Percentiles rank a stretch among this genome's conserved stretches.
phyloP scores from a whole-genome alignment of 495 filamentous ascomycete genomes.

The Bombardia bombarda region DNA sequence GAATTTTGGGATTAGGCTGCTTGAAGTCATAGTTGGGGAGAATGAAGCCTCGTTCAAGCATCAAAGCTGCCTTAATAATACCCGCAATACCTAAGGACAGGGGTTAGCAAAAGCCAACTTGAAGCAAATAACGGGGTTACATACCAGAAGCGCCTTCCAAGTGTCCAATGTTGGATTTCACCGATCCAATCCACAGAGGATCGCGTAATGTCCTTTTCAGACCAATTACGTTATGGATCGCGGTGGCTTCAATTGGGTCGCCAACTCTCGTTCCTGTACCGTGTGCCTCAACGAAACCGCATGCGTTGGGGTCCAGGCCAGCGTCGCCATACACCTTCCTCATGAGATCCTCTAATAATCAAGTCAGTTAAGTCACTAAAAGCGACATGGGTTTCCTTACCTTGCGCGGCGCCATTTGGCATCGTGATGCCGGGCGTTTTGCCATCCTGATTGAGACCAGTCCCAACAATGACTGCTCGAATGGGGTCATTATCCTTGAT shows the following conservation, averaged over 20 bases:
- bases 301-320: slow-evolving; percentile 30
- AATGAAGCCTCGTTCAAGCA: slow-evolving; percentile 46
- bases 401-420: slow-evolving; percentile 51
- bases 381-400: slow-evolving; percentile 9
- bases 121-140: neutral
- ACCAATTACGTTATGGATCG: slow-evolving; percentile 30
- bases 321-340: slow-evolving; percentile 35
- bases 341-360: slow-evolving; percentile 31
- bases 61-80: slow-evolving; percentile 48
- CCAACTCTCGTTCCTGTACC: slow-evolving; percentile 50
- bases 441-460: slow-evolving; percentile 54
- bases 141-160: slow-evolving; percentile 40
- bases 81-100: slow-evolving; percentile 36
- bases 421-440: slow-evolving; percentile 52
- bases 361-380: slow-evolving; percentile 8
- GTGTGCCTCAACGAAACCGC: slow-evolving; percentile 40
- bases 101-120: neutral
- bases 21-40: slow-evolving; percentile 42
- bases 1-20: slow-evolving; percentile 44
- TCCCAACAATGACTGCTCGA: slow-evolving; percentile 52
- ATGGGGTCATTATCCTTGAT: slow-evolving; percentile 49
- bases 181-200: slow-evolving; percentile 43
- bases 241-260: slow-evolving; percentile 39
- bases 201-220: slow-evolving; percentile 17
- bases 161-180: slow-evolving; percentile 54